Percentiles rank a stretch among this genome's conserved stretches.
These are phyloP conservation scores for Metschnikowia reukaufii DNA, from an alignment of 805 yeast genomes.

Conservation along the genomic window DNA sequence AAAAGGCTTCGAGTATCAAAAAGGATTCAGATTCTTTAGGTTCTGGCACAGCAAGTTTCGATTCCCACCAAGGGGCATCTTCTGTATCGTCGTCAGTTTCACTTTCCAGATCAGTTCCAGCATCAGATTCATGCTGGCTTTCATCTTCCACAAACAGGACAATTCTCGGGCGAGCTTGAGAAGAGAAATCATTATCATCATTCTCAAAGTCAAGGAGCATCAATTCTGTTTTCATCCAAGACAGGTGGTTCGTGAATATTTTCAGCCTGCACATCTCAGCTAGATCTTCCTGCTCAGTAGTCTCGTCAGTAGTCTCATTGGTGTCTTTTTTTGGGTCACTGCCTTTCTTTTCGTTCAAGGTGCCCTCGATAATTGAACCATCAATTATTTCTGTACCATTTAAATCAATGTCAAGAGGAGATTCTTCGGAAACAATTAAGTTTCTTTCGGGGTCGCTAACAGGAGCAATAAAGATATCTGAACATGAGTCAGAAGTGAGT, in stretches of 20 bases:
- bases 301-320: neutral
- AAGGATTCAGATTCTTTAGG: neutral
- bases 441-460: too few relatives aligned
- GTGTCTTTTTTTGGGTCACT: neutral
- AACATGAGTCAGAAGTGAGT: too few relatives aligned
- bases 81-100: neutral
- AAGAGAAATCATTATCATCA: neutral
- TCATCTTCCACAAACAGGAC: neutral
- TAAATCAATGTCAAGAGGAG: too few relatives aligned
- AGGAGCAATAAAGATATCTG: too few relatives aligned
- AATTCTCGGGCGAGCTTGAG: neutral
- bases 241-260: neutral
- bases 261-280: neutral
- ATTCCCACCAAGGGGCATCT: neutral
- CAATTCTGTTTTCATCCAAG: neutral
- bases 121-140: neutral
- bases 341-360: neutral
- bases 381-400: too few relatives aligned
- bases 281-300: neutral
- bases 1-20: neutral
- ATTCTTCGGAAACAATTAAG: too few relatives aligned
- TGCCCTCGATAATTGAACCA: neutral
- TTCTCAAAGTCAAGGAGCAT: neutral
- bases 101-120: neutral
- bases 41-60: neutral